Conservation (phyloP, 495 filamentous ascomycete genomes). For the Podospora pseudopauciseta region DNA sequence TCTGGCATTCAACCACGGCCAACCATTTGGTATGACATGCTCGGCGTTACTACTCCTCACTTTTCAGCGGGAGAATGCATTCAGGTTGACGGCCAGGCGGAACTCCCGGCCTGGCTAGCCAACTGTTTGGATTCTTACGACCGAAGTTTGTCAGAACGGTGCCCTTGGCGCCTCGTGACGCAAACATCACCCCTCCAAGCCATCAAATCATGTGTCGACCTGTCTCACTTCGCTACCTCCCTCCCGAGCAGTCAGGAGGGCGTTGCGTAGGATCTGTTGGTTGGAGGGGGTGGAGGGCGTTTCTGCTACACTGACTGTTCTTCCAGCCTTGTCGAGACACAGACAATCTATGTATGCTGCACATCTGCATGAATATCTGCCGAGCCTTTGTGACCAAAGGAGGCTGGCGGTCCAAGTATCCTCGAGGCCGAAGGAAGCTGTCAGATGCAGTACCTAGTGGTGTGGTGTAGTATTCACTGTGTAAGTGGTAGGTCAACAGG, state of each 20-base stretch:
- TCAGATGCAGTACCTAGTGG: not conserved
- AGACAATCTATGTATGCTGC: not conserved
- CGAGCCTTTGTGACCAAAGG: no score
- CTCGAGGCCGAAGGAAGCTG: not conserved
- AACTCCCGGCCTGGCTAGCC: not conserved
- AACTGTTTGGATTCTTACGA: not conserved
- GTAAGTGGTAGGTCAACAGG: not conserved
- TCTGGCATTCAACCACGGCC: not conserved
- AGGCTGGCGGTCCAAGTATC: not conserved
- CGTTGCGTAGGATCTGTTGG: not conserved
- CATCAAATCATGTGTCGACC: slow-evolving; percentile 8
- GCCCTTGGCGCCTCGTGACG: slow-evolving; percentile 8
- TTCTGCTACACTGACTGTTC: not conserved
- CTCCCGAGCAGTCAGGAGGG: slow-evolving; percentile 8
- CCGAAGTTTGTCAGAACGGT: not conserved
- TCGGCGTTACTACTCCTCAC: no score
- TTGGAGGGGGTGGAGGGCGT: not conserved
- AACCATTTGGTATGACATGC: no score
- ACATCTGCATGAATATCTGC: not conserved
- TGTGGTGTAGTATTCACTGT: not conserved
- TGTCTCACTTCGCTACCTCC: slow-evolving; percentile 9
- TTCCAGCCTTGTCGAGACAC: not conserved
- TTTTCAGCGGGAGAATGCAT: not conserved
- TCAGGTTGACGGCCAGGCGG: not conserved
- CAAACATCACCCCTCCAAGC: not conserved